These are phyloP conservation scores for Aciculosporium take DNA, from an alignment of 2,329 filamentous ascomycete species.

Conservation along the genomic window DNA sequence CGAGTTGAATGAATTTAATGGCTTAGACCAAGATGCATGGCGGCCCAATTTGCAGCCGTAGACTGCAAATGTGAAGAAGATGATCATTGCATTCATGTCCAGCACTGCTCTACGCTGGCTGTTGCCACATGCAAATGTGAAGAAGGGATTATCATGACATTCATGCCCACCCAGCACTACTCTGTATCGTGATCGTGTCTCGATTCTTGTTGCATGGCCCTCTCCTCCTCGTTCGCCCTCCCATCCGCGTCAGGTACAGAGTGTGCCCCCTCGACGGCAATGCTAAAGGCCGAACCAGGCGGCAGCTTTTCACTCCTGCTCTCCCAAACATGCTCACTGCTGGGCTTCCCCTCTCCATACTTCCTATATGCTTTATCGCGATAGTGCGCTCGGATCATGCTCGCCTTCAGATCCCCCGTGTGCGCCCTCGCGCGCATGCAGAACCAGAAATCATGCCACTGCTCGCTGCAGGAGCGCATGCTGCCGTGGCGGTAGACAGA, in stretches of 20 bases:
- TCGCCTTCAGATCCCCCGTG: conserved; percentile 42
- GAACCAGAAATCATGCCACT: conserved; percentile 94
- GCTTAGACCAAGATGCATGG: no score
- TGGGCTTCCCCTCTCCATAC: conserved; percentile 48
- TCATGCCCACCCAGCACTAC: no score
- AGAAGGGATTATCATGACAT: no score
- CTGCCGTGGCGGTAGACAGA: conserved; percentile 78
- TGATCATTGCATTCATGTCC: no score
- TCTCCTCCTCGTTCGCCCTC: conserved; percentile 19
- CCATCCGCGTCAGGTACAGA: conserved; percentile 32
- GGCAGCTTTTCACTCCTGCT: conserved; percentile 48
- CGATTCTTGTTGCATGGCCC: no score
- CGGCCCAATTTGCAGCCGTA: no score
- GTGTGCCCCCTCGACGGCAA: conserved; percentile 22
- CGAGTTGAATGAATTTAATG: conserved; percentile 19
- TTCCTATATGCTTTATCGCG: conserved; percentile 49
- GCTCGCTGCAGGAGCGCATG: conserved; percentile 62
- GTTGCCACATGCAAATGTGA: no score
- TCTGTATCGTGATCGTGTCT: no score
- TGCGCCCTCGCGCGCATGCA: conserved; percentile 76
- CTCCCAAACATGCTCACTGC: conserved; percentile 85
- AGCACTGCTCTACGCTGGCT: no score
- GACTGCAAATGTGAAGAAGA: no score
- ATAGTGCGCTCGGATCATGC: conserved; percentile 53
- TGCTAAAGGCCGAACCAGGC: conserved; percentile 31